A percentile compares a stretch with the other conserved stretches of the same genome.
Conservation (phyloP, 2,329 filamentous ascomycete species). For the Blumeria graminis region DNA sequence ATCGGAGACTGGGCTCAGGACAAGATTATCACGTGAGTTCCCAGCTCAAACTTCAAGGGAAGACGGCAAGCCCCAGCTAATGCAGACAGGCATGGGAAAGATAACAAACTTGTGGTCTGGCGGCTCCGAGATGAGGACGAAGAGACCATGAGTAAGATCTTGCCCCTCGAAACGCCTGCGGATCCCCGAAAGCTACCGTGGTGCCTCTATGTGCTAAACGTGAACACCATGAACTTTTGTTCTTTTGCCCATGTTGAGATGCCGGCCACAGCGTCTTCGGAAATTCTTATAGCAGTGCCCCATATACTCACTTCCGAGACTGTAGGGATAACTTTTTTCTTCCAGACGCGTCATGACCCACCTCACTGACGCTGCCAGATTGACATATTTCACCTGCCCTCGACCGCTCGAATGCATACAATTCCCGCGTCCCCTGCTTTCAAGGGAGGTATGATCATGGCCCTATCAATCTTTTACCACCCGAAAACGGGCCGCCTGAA, state of each 20-base stretch:
- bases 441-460: slow-evolving; percentile 71
- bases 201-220: slow-evolving; percentile 60
- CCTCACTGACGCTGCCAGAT: slow-evolving; percentile 22
- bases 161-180: slow-evolving; percentile 42
- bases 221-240: slow-evolving; percentile 93
- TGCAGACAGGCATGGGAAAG: slow-evolving; percentile 53
- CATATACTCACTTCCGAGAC: slow-evolving; percentile 51
- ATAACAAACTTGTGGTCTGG: slow-evolving; percentile 74
- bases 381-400: slow-evolving; percentile 66
- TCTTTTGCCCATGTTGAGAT: slow-evolving; percentile 33
- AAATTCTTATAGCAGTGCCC: slow-evolving; percentile 54
- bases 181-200: slow-evolving; percentile 41
- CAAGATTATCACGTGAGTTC: slow-evolving; percentile 57
- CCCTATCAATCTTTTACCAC: slow-evolving; percentile 35
- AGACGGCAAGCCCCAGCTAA: neutral
- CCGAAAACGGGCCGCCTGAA: slow-evolving; percentile 23
- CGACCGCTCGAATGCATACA: slow-evolving; percentile 40
- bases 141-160: slow-evolving; percentile 33
- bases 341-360: slow-evolving; percentile 2
- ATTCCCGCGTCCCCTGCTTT: slow-evolving; percentile 20
- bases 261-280: slow-evolving; percentile 9
- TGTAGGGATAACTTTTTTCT: slow-evolving; percentile 19
- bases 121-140: slow-evolving; percentile 39
- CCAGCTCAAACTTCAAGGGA: no score
- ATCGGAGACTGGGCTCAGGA: slow-evolving; percentile 46